Conservation (phyloP, 805 yeast species). For the Starmerella potacharoeniae region DNA sequence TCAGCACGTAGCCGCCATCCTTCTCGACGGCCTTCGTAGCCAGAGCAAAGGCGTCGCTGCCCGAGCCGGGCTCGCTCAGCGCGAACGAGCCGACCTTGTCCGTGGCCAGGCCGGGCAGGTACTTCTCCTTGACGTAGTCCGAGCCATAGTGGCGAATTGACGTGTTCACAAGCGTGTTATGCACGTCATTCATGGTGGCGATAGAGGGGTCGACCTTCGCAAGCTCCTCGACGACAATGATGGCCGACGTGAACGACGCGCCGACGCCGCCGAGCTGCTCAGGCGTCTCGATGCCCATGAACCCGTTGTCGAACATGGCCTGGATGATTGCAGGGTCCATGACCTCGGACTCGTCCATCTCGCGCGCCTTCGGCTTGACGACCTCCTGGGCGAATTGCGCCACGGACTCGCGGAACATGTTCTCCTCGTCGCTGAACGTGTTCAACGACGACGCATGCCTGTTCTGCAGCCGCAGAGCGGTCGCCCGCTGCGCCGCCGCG, state of each 20-base stretch:
- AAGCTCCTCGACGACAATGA: conserved; percentile 35
- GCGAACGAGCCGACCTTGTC: conserved; percentile 32
- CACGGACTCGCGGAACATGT: conserved; percentile 33
- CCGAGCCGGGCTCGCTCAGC: conserved; percentile 34
- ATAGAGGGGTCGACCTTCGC: conserved; percentile 37
- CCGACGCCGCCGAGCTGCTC: conserved; percentile 38
- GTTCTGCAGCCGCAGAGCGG: neutral
- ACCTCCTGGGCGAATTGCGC: conserved; percentile 32
- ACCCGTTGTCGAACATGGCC: conserved; percentile 31
- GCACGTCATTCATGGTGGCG: conserved; percentile 36
- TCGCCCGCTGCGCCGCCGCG: neutral
- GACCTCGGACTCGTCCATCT: conserved; percentile 27
- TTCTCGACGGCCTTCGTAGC: conserved; percentile 31
- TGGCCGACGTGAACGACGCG: conserved; percentile 36
- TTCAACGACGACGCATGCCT: conserved; percentile 21
- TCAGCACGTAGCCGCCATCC: conserved; percentile 32
- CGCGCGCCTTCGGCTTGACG: conserved; percentile 32
- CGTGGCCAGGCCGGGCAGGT: conserved; percentile 32
- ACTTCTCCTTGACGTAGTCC: conserved; percentile 30
- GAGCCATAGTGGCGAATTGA: conserved; percentile 33
- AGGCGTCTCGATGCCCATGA: conserved; percentile 39
- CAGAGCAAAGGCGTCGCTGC: conserved; percentile 37
- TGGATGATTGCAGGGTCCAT: conserved; percentile 21
- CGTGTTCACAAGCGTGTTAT: conserved; percentile 36
- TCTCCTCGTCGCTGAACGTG: conserved; percentile 34